A percentile compares a stretch with the other conserved stretches of the same genome.
phyloP scores from a whole-genome alignment of 2,329 filamentous ascomycete species.

The Xylariaceae sp. region DNA sequence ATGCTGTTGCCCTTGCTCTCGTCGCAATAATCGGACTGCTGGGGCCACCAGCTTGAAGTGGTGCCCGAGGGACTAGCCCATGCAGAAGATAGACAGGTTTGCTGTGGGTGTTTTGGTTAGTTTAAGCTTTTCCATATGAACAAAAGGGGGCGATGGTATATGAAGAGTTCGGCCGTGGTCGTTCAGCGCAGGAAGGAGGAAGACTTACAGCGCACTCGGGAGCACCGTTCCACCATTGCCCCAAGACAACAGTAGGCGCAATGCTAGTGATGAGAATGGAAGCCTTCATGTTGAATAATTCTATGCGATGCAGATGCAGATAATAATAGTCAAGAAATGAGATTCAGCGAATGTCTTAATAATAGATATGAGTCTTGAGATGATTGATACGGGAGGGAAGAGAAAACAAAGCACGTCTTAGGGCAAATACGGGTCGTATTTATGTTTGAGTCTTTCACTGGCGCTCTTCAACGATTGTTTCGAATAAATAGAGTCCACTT shows the following conservation, averaged over 20 bases:
- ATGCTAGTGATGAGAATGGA: constrained; percentile 25
- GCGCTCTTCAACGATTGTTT: too few relatives aligned
- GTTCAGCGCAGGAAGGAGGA: background rate
- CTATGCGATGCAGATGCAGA: background rate
- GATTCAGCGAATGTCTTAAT: background rate
- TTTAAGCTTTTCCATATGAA: background rate
- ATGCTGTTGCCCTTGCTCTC: constrained; percentile 25
- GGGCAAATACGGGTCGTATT: too few relatives aligned
- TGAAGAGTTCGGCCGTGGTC: background rate
- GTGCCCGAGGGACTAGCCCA: constrained; percentile 29
- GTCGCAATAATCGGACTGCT: constrained; percentile 31
- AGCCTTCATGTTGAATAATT: constrained; percentile 31
- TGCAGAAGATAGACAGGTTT: constrained; percentile 39
- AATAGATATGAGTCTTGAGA: too few relatives aligned
- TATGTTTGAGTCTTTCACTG: too few relatives aligned
- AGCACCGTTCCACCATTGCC: constrained; percentile 37
- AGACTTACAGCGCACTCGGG: constrained; percentile 39
- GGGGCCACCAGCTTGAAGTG: constrained; percentile 29
- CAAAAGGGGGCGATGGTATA: background rate
- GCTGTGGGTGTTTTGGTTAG: constrained; percentile 27
- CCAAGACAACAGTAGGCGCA: constrained; percentile 27
- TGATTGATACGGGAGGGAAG: too few relatives aligned
- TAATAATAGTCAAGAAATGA: background rate
- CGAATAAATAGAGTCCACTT: too few relatives aligned
- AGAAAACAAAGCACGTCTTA: too few relatives aligned